These are phyloP conservation scores for Trichoderma arundinaceum DNA, from an alignment of 2,329 filamentous ascomycete species.

Conservation along the genomic window DNA sequence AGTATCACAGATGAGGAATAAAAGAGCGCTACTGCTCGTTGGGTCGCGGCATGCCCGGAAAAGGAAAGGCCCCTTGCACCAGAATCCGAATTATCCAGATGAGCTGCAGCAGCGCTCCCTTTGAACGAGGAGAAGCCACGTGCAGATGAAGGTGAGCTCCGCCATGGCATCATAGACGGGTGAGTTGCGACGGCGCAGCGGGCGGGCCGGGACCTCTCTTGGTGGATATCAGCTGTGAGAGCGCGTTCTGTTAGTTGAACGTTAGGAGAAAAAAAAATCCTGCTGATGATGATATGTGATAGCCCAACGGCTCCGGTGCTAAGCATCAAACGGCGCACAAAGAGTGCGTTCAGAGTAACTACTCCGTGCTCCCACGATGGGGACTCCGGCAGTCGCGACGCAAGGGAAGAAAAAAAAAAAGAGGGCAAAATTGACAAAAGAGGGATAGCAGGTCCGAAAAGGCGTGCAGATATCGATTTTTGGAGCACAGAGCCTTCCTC, in stretches of 20 bases:
- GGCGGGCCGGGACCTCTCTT: slow-evolving; percentile 16
- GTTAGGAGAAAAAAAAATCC: too few relatives aligned
- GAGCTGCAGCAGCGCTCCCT: slow-evolving; percentile 1
- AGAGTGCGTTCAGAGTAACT: not conserved
- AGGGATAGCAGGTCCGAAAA: not conserved
- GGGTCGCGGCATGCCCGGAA: slow-evolving; percentile 18
- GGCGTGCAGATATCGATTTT: not conserved
- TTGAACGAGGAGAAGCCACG: slow-evolving; percentile 26
- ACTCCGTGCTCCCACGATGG: not conserved
- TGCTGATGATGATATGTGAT: slow-evolving; percentile 27
- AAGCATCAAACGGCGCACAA: slow-evolving; percentile 15
- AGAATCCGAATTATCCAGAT: not conserved
- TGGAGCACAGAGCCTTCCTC: too few relatives aligned
- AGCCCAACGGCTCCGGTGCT: slow-evolving; percentile 10
- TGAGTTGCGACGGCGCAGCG: slow-evolving; percentile 26
- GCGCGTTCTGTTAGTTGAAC: too few relatives aligned
- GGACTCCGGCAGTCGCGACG: slow-evolving; percentile 4
- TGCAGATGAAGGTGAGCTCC: slow-evolving; percentile 17
- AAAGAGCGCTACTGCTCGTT: not conserved
- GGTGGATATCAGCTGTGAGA: not conserved
- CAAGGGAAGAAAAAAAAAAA: slow-evolving; percentile 20
- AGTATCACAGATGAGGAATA: not conserved
- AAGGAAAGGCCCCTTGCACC: slow-evolving; percentile 8
- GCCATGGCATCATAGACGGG: slow-evolving; percentile 23
- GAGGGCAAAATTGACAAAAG: not conserved